A percentile compares a stretch with the other conserved stretches of the same genome.
These are phyloP conservation scores for Leccinum ochraceum DNA, from an alignment of 768 basidiomycete genomes.

Conservation along the genomic window DNA sequence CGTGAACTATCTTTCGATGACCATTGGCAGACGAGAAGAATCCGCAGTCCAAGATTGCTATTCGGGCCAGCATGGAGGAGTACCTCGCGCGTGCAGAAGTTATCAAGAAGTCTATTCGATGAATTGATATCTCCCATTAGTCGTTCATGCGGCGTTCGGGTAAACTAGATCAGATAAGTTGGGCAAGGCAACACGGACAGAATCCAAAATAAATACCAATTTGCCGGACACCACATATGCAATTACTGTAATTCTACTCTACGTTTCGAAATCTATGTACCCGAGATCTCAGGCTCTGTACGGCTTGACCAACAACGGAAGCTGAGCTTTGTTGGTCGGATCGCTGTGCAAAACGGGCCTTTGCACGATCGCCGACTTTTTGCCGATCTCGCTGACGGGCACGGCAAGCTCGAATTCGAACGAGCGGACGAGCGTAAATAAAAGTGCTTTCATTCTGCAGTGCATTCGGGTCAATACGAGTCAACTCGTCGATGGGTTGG, in stretches of 20 bases:
- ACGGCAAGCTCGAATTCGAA: constrained; percentile 58
- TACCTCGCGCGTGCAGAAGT: constrained; percentile 90
- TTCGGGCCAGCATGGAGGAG: constrained; percentile 82
- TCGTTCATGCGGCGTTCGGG: background rate
- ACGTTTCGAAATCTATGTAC: background rate
- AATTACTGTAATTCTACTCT: background rate
- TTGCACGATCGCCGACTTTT: constrained; percentile 36
- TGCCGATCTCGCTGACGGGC: constrained; percentile 41
- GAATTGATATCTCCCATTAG: background rate
- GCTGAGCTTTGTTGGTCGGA: constrained; percentile 38
- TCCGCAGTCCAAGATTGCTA: constrained; percentile 80
- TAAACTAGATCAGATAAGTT: background rate
- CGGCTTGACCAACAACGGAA: constrained; percentile 39
- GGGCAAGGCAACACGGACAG: background rate
- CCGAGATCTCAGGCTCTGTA: background rate
- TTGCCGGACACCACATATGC: background rate
- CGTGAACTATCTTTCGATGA: background rate
- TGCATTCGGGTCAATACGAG: background rate
- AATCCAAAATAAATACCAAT: background rate
- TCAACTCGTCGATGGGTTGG: background rate
- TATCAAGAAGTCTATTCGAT: constrained; percentile 59
- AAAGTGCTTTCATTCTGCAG: background rate
- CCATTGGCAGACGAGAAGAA: constrained; percentile 70
- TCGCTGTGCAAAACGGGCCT: constrained; percentile 45
- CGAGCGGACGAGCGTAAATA: constrained; percentile 41